phyloP scores from a whole-genome alignment of 2,329 filamentous ascomycete genomes.

The Fusarium tupiense region DNA sequence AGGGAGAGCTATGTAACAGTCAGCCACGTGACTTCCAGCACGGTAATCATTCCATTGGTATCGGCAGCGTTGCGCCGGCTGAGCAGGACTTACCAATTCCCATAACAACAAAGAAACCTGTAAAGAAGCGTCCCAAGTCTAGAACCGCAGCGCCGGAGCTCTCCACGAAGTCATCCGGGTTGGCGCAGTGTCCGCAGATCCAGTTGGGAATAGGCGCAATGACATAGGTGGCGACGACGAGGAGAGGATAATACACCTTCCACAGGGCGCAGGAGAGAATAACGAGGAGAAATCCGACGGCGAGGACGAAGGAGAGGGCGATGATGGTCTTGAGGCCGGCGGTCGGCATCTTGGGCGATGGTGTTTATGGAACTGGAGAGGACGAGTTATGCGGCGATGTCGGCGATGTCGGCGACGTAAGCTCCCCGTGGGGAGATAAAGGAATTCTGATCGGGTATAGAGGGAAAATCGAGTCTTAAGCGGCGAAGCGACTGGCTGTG shows the following conservation, averaged over 20 bases:
- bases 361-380: background rate
- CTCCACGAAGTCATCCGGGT: conserved; percentile 94
- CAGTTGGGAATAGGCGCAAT: conserved; percentile 95
- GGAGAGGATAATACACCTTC: conserved; percentile 91
- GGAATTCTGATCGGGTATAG: background rate
- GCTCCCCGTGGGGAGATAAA: conserved; percentile 17
- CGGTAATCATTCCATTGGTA: background rate
- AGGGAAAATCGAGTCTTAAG: background rate
- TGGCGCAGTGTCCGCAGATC: conserved; percentile 88
- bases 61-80: background rate
- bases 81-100: conserved; percentile 79
- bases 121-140: conserved; percentile 93
- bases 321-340: conserved; percentile 99
- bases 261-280: conserved; percentile 97
- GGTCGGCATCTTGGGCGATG: conserved; percentile 66
- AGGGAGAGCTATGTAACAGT: conserved; percentile 75
- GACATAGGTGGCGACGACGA: conserved; percentile 96
- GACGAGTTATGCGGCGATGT: conserved; percentile 13
- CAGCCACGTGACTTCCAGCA: conserved; percentile 15
- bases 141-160: conserved; percentile 85
- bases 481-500: background rate
- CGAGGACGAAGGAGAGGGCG: conserved; percentile 97
- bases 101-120: conserved; percentile 96
- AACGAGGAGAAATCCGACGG: conserved; percentile 97
- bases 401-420: conserved; percentile 17